Evolutionary conservation across 2,329 filamentous ascomycete species (phyloP).

Genomic region (Leptographium procerum): DNA sequence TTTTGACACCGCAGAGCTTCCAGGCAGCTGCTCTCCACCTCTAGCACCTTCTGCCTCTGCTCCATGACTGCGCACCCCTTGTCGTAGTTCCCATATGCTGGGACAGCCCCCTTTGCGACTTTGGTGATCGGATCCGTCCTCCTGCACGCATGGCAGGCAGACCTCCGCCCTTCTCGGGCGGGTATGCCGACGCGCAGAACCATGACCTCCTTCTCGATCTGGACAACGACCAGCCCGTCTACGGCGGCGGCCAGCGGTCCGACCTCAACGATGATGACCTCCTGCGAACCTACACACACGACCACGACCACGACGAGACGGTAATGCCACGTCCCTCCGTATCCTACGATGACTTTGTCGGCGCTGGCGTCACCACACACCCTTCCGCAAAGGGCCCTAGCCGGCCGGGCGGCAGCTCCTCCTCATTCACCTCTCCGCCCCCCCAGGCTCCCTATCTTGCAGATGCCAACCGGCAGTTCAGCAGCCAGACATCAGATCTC

Average conservation of each 20-base stretch:
- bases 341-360: constrained; percentile 92
- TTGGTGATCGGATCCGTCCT: constrained; percentile 13
- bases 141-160: constrained; percentile 50
- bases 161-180: constrained; percentile 32
- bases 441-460: constrained; percentile 31
- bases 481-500: constrained; percentile 69
- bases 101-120: constrained; percentile 15
- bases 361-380: constrained; percentile 44
- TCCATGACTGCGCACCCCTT: constrained; percentile 8
- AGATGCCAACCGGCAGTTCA: constrained; percentile 36
- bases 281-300: constrained; percentile 61
- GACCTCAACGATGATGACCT: constrained; percentile 62
- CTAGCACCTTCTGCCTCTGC: neutral
- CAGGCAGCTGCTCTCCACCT: neutral
- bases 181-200: constrained; percentile 34
- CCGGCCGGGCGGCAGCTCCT: constrained; percentile 15
- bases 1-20: neutral
- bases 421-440: constrained; percentile 14
- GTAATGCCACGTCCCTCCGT: constrained; percentile 66
- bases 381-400: constrained; percentile 22
- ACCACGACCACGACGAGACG: constrained; percentile 44
- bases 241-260: constrained; percentile 65
- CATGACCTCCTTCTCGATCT: constrained; percentile 63
- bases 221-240: constrained; percentile 58
- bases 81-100: constrained; percentile 21